Evolutionary conservation across 495 filamentous ascomycete species (phyloP).

Genomic region (Cetradonia linearis): DNA sequence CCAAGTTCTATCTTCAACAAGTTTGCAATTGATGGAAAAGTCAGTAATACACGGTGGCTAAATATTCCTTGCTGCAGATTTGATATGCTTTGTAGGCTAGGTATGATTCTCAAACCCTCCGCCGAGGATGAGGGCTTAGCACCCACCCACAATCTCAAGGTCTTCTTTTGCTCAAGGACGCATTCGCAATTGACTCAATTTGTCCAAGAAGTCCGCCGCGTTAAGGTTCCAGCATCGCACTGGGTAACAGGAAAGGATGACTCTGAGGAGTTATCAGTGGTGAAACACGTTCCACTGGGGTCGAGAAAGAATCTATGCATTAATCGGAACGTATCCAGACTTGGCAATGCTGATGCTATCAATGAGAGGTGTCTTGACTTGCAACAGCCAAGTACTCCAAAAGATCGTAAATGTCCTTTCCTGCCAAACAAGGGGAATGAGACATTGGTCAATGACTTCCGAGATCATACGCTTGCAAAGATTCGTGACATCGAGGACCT

Average conservation of each 20-base stretch:
- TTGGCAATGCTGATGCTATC: constrained; percentile 69
- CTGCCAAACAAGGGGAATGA: constrained; percentile 70
- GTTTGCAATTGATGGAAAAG: constrained; percentile 53
- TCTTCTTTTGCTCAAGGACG: constrained; percentile 90
- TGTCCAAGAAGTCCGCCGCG: constrained; percentile 77
- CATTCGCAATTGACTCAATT: constrained; percentile 95
- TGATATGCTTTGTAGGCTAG: constrained; percentile 25
- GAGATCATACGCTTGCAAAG: constrained; percentile 77
- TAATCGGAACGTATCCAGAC: constrained; percentile 64
- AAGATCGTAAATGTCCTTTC: constrained; percentile 63
- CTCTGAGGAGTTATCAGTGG: constrained; percentile 40
- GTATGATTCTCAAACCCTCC: constrained; percentile 22
- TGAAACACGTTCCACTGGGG: constrained; percentile 82
- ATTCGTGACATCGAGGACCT: constrained; percentile 93
- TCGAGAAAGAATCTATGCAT: constrained; percentile 92
- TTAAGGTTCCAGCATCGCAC: constrained; percentile 57
- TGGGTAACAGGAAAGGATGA: constrained; percentile 29
- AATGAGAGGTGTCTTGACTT: constrained; percentile 92
- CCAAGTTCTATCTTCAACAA: constrained; percentile 49
- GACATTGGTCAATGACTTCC: constrained; percentile 61
- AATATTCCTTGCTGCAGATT: neutral
- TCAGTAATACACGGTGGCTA: constrained; percentile 11
- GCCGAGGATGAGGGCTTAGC: constrained; percentile 44
- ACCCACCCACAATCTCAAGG: constrained; percentile 54
- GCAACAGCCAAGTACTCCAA: constrained; percentile 60